Evolutionary conservation across 768 basidiomycete genomes (phyloP).

Genomic region (Leccinum disarticulatum): DNA sequence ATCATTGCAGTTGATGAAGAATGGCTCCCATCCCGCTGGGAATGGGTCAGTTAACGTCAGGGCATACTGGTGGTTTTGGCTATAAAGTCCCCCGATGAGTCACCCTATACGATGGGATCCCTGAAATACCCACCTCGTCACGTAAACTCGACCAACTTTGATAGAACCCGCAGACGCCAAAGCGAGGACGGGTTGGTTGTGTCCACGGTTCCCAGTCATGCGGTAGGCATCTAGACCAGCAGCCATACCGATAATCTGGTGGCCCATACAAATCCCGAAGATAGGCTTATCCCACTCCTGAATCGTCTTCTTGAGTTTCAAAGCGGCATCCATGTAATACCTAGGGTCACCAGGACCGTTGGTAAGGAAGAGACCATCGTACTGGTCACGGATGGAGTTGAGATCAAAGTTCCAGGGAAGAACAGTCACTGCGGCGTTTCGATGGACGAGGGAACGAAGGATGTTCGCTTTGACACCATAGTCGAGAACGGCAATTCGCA

Average conservation of each 20-base stretch:
- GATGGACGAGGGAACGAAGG: constrained; percentile 84
- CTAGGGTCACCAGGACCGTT: constrained; percentile 96
- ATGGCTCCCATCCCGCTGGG: constrained; percentile 96
- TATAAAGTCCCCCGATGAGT: constrained; percentile 27
- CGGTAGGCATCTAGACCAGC: constrained; percentile 95
- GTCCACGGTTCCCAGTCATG: constrained; percentile 99
- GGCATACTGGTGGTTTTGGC: constrained; percentile 99
- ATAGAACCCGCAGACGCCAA: constrained; percentile 92
- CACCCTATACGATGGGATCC: too few species aligned
- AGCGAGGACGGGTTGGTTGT: constrained; percentile 97
- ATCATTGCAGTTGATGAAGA: constrained; percentile 99
- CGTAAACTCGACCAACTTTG: constrained; percentile 93
- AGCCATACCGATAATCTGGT: constrained; percentile 97
- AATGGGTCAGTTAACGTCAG: constrained; percentile 90
- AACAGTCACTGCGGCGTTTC: too few species aligned
- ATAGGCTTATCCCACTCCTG: constrained; percentile 90
- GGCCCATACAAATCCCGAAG: constrained; percentile 99
- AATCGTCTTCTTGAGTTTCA: constrained; percentile 78
- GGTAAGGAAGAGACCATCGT: constrained; percentile 92
- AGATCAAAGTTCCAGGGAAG: constrained; percentile 99
- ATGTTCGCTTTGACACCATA: constrained; percentile 99
- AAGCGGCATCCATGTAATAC: constrained; percentile 82
- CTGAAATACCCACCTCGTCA: too few species aligned
- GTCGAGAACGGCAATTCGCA: constrained; percentile 94
- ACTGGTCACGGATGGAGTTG: constrained; percentile 85